A percentile compares a stretch with the other conserved stretches of the same genome.
These are phyloP conservation scores for Xanthoparmelia taractica DNA, from an alignment of 495 filamentous ascomycete genomes.

Conservation along the genomic window DNA sequence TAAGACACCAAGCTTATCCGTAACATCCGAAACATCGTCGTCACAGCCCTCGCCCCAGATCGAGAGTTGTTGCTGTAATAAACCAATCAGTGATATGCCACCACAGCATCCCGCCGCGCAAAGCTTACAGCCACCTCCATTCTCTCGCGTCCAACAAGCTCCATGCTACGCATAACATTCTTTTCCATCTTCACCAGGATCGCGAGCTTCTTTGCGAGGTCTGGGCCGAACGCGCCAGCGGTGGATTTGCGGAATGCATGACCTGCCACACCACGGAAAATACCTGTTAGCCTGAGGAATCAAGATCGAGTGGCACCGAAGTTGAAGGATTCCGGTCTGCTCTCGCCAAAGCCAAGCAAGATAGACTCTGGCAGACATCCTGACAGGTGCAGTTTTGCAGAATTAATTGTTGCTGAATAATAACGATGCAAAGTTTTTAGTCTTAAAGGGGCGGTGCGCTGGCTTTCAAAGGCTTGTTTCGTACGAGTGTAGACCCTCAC, in stretches of 20 bases:
- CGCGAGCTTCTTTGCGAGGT: constrained; percentile 92
- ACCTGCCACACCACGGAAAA: constrained; percentile 46
- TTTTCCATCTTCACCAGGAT: constrained; percentile 99
- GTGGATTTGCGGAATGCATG: constrained; percentile 88
- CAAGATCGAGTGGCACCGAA: neutral
- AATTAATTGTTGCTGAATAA: neutral
- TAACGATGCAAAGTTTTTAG: neutral
- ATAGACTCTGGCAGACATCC: neutral
- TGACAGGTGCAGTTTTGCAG: too few species aligned
- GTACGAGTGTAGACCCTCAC: constrained; percentile 5
- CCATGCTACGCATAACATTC: constrained; percentile 98
- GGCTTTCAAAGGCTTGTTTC: constrained; percentile 5
- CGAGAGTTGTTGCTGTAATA: constrained; percentile 83
- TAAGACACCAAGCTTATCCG: constrained; percentile 94
- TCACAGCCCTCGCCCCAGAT: constrained; percentile 96
- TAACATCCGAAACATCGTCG: constrained; percentile 97
- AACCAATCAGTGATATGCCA: constrained; percentile 26
- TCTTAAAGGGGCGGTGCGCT: neutral
- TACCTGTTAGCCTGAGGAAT: constrained; percentile 27
- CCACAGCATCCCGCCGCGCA: neutral
- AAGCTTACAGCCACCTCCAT: constrained; percentile 90
- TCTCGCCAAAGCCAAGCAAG: neutral
- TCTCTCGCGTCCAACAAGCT: constrained; percentile 85
- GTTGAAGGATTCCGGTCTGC: neutral
- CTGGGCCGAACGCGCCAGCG: constrained; percentile 90